Base-by-base conservation (phyloP, 2,329 filamentous ascomycete genomes). In the Phaeoacremonium minimum region DNA sequence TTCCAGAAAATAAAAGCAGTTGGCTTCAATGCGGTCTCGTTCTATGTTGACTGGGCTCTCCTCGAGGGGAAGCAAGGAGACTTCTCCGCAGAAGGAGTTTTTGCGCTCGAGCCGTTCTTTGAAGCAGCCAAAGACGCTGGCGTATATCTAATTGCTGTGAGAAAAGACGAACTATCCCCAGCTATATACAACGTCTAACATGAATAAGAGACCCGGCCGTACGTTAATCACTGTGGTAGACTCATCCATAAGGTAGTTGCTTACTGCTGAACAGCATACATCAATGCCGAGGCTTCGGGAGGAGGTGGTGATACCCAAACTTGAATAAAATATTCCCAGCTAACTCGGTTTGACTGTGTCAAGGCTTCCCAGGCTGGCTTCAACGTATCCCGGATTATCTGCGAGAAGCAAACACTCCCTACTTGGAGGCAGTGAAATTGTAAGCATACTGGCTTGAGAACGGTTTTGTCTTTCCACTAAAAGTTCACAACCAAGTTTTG, bases 1-100 rank as follows among this genome's bases (percentile, higher is more conserved):
- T 83, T 94, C 48, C 82, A 93, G 50, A 94, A 94, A 60, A 78
- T 91, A 57, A 89, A 85, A 57, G 82, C 85, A 1, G 61, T 89
- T 2, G 87, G 87, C 0, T 90, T 88, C 61, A 91, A 85, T 48
- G 75, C 77, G 30, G 83, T 90, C 2, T 88, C 84, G 0, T 88
- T 90, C 56, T 91, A 91, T 50, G 69, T 82, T 6, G 75, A 89
- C 48, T 94, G 86, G 87, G 84, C 83, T 4, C 63, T 91, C 3
- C 57, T 88, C 0, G 87, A 93, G 55, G 85, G 84, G 3, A 81
- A 83, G 41, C 79, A 70, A 0, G 87, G 85, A 1, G 66, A 77
- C 4, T 89, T 87, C 50, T 67, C 67, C 7, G 82, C 80, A 1
- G 77, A 87, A 3, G 87, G 85, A 0, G 70, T 89, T 13, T 87